phyloP scores from a whole-genome alignment of 2,329 filamentous ascomycete species.

The Polychaeton citri region DNA sequence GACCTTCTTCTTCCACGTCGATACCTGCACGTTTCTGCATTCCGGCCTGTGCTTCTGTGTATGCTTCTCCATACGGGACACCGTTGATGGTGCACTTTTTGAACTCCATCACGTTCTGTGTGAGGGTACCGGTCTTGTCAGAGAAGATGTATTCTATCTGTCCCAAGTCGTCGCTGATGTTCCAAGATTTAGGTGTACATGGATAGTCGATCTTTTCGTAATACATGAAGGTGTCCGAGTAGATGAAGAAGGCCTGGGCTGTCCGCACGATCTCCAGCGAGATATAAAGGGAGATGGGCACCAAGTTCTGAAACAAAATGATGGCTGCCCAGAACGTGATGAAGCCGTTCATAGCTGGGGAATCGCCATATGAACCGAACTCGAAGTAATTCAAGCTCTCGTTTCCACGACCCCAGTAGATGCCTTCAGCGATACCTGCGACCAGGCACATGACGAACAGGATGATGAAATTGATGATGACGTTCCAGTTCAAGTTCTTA shows the following conservation, averaged over 20 bases:
- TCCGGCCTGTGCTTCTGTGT: conserved; percentile 90
- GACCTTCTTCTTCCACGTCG: conserved; percentile 69
- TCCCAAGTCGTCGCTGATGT: conserved; percentile 93
- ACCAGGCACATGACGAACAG: conserved; percentile 82
- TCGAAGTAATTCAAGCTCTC: conserved; percentile 75
- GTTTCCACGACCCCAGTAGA: conserved; percentile 62
- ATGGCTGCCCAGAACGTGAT: conserved; percentile 94
- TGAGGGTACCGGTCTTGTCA: conserved; percentile 82
- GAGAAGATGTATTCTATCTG: conserved; percentile 99
- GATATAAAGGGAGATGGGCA: conserved; percentile 96
- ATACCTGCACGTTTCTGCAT: conserved; percentile 88
- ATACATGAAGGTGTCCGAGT: conserved; percentile 93
- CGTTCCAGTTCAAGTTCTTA: conserved; percentile 90
- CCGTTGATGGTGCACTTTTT: conserved; percentile 97
- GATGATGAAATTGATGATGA: conserved; percentile 90
- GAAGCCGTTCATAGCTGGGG: conserved; percentile 67
- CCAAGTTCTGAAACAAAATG: conserved; percentile 95
- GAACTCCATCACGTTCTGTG: conserved; percentile 96
- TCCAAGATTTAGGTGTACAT: conserved; percentile 96
- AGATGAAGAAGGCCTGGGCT: conserved; percentile 90
- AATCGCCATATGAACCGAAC: conserved; percentile 66
- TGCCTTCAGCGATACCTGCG: conserved; percentile 70
- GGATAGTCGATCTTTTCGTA: conserved; percentile 89
- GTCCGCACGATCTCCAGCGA: conserved; percentile 91
- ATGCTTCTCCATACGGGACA: conserved; percentile 91